These are phyloP conservation scores for Trypanosoma lewisi DNA, from an alignment of 208 protist genomes.

Conservation along the genomic window DNA sequence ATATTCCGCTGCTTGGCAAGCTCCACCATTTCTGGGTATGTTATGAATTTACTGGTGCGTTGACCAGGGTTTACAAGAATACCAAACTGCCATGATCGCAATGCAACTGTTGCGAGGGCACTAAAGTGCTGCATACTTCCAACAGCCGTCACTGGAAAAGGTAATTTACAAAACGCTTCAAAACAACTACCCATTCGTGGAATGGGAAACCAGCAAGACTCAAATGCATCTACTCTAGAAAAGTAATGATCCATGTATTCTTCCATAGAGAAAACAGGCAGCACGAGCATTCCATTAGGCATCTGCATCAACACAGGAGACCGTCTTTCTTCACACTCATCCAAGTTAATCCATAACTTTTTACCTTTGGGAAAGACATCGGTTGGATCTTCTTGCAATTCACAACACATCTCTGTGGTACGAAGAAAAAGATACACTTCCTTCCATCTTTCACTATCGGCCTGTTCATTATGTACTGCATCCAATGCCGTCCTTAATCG, in stretches of 20 bases:
- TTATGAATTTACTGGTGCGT: constrained; percentile 86
- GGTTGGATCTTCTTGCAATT: constrained; percentile 43
- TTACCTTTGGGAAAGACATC: constrained; percentile 79
- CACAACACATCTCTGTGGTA: constrained; percentile 84
- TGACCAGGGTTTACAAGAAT: constrained; percentile 82
- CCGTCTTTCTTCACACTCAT: constrained; percentile 80
- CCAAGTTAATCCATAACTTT: constrained; percentile 86
- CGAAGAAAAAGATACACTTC: constrained; percentile 88
- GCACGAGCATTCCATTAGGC: constrained; percentile 78
- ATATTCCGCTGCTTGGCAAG: constrained; percentile 44
- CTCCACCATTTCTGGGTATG: constrained; percentile 86
- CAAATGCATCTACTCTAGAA: constrained; percentile 58
- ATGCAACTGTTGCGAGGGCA: constrained; percentile 71
- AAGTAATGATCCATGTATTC: constrained; percentile 87
- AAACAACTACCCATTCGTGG: constrained; percentile 71
- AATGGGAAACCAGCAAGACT: constrained; percentile 85
- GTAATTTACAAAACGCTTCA: constrained; percentile 77
- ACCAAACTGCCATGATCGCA: constrained; percentile 48
- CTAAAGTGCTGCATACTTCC: constrained; percentile 68
- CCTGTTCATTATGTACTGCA: constrained; percentile 49
- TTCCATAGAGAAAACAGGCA: constrained; percentile 88
- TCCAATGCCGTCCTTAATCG: constrained; percentile 70
- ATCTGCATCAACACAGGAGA: constrained; percentile 64
- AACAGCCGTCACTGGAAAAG: constrained; percentile 77
- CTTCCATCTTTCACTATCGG: constrained; percentile 58